phyloP scores from a whole-genome alignment of 2,329 filamentous ascomycete species.

The Dendryphion nanum region DNA sequence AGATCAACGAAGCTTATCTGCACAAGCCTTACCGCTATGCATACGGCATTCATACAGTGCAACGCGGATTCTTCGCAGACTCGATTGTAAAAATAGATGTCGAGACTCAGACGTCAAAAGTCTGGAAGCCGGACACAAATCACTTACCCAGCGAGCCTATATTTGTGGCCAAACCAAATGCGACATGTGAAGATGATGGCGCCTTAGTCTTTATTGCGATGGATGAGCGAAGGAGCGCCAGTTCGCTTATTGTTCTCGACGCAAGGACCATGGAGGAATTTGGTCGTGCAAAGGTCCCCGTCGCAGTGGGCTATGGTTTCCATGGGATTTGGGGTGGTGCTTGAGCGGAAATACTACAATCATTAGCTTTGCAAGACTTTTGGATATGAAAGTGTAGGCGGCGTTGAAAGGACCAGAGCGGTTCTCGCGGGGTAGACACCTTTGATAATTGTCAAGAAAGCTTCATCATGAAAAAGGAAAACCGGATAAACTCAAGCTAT shows the following conservation, averaged over 20 bases:
- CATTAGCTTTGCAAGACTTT: too few species aligned
- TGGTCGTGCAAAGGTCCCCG: constrained; percentile 6
- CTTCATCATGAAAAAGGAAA: too few species aligned
- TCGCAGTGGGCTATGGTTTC: constrained; percentile 10
- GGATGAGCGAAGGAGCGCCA: constrained; percentile 2
- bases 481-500: too few species aligned
- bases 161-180: constrained; percentile 5
- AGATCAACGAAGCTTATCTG: constrained; percentile 6
- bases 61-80: constrained; percentile 8
- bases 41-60: constrained; percentile 6
- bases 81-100: constrained; percentile 9
- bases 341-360: too few species aligned
- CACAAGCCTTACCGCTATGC: constrained; percentile 7
- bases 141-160: constrained; percentile 8
- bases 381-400: too few species aligned
- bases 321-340: constrained; percentile 5
- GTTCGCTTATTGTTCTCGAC: constrained; percentile 7
- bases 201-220: constrained; percentile 6
- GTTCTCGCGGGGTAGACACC: too few species aligned
- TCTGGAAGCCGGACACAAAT: constrained; percentile 2
- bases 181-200: constrained; percentile 6
- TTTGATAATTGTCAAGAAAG: too few species aligned
- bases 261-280: constrained; percentile 7
- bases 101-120: constrained; percentile 3
- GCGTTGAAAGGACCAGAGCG: too few species aligned